phyloP scores from a whole-genome alignment of 768 basidiomycete genomes.

The Podaxis rugospora region DNA sequence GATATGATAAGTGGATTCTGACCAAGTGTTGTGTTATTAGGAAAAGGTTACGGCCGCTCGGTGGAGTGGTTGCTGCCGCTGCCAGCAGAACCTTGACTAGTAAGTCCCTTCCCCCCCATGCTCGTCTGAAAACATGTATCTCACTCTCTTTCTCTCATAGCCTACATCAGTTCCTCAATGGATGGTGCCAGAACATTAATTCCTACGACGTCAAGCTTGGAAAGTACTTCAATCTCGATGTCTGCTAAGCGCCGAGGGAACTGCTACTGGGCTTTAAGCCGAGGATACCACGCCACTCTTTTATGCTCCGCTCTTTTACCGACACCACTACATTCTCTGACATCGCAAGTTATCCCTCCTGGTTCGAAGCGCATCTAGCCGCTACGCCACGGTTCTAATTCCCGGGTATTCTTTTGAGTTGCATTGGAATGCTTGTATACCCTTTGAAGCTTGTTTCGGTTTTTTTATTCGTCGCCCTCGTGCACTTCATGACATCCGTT shows the following conservation, averaged over 20 bases:
- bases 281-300: background rate
- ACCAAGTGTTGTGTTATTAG: constrained; percentile 24
- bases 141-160: constrained; percentile 27
- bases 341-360: background rate
- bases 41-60: constrained; percentile 54
- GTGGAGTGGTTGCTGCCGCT: constrained; percentile 50
- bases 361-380: background rate
- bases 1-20: background rate
- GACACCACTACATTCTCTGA: background rate
- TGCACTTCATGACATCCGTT: background rate
- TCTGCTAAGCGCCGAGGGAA: background rate
- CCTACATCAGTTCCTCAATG: constrained; percentile 67
- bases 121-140: background rate
- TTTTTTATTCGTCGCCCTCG: background rate
- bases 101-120: constrained; percentile 27
- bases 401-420: background rate
- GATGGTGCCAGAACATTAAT: constrained; percentile 61
- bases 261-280: background rate
- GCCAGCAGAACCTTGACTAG: constrained; percentile 90
- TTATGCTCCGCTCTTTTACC: background rate
- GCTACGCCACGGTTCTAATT: background rate
- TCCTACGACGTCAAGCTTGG: constrained; percentile 47
- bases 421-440: constrained; percentile 1
- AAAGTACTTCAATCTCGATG: constrained; percentile 63
- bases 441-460: background rate